A percentile compares a stretch with the other conserved stretches of the same genome.
These are phyloP conservation scores for Oemleria cerasiformis DNA, from an alignment of 306 rosid species.

Conservation along the genomic window DNA sequence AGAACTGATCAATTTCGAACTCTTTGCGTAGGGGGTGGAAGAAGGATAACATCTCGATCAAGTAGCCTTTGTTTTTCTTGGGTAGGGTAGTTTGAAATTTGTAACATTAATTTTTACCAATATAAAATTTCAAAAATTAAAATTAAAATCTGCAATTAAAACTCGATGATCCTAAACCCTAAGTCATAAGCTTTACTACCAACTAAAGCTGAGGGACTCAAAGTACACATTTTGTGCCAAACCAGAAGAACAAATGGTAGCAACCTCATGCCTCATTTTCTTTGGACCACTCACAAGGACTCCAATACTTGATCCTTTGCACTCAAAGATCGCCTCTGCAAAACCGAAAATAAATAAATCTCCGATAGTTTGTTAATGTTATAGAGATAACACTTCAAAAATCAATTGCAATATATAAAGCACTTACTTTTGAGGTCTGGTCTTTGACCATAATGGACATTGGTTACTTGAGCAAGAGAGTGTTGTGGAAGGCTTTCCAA, in stretches of 20 bases:
- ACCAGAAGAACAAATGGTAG: constrained; percentile 62
- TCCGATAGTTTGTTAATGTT: too few species aligned
- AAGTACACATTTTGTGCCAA: constrained; percentile 52
- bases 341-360: not conserved
- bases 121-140: not conserved
- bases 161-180: not conserved
- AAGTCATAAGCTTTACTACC: constrained; percentile 34
- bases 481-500: constrained; percentile 56
- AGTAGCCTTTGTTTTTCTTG: too few species aligned
- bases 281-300: constrained; percentile 63
- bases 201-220: constrained; percentile 66
- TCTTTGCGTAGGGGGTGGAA: too few species aligned
- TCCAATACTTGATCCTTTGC: constrained; percentile 48
- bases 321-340: constrained; percentile 40
- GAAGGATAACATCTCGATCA: too few species aligned
- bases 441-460: constrained; percentile 61
- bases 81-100: too few species aligned
- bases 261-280: constrained; percentile 67
- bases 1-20: too few species aligned
- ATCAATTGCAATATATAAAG: too few species aligned
- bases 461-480: constrained; percentile 42
- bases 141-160: not conserved
- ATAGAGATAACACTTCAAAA: too few species aligned
- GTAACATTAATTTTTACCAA: too few species aligned
- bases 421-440: constrained; percentile 67